A percentile compares a stretch with the other conserved stretches of the same genome.
phyloP scores from a whole-genome alignment of 768 basidiomycete species.

The Lentinus tigrinus region DNA sequence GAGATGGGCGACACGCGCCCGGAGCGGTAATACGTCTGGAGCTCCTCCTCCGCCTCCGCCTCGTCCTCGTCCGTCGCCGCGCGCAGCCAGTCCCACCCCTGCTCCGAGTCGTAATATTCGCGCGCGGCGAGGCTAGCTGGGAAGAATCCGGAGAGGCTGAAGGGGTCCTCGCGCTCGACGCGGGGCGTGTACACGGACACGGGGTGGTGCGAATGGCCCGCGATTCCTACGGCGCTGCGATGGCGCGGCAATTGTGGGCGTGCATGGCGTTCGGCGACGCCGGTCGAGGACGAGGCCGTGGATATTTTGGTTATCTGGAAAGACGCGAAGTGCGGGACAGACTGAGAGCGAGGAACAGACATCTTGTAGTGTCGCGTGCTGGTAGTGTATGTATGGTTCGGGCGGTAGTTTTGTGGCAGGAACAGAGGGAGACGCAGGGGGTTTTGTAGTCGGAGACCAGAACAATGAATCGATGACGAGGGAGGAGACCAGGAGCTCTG shows the following conservation, averaged over 20 bases:
- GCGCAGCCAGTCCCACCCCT: slow-evolving; percentile 44
- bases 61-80: slow-evolving; percentile 23
- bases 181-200: slow-evolving; percentile 19
- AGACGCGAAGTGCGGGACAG: slow-evolving; percentile 24
- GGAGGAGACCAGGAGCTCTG: neutral
- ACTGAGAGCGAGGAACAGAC: slow-evolving; percentile 32
- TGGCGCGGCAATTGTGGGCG: slow-evolving; percentile 19
- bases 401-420: neutral
- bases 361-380: slow-evolving; percentile 14
- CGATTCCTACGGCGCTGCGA: slow-evolving; percentile 18
- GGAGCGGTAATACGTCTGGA: slow-evolving; percentile 16
- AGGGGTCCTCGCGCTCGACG: slow-evolving; percentile 42
- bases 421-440: slow-evolving; percentile 19
- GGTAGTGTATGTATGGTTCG: neutral
- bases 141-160: slow-evolving; percentile 50
- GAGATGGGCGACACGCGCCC: slow-evolving; percentile 20
- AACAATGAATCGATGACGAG: slow-evolving; percentile 1
- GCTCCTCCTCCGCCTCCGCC: slow-evolving; percentile 20
- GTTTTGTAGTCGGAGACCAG: slow-evolving; percentile 17
- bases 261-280: slow-evolving; percentile 17
- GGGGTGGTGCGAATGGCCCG: slow-evolving; percentile 9
- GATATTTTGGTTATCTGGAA: slow-evolving; percentile 1
- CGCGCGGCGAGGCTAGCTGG: slow-evolving; percentile 31
- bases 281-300: slow-evolving; percentile 3
- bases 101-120: slow-evolving; percentile 5